Base-by-base conservation (phyloP, 257 asterid species). In the Cordia subcordata region DNA sequence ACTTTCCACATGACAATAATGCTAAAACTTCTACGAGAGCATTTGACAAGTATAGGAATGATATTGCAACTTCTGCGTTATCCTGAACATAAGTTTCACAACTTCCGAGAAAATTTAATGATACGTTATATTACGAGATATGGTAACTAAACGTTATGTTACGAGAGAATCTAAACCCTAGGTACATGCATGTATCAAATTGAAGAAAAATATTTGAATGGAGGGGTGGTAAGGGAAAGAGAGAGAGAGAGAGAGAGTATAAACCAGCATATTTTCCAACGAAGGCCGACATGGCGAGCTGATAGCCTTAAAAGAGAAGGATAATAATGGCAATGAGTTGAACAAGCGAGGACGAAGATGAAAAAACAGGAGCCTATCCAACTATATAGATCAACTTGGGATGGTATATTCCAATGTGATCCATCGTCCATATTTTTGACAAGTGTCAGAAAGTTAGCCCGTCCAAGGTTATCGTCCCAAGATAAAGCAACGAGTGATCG, bases 241-340 rank as follows among this genome's bases (percentile, higher is more conserved):
- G 59, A 8, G 21, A 57, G 73, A 5, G 20, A 19, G 11, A 46
- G 60, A 49, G 14, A 19, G 45, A 53, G 54, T 37, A 56, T 71
- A 55, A 73, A 85, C 96, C 96, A 46, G 95, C 87, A 57, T 84
- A 86, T 62, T 89, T 89, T 35, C 95, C 95, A 10, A 86, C 78
- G 60, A 84, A 86, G 79, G 96, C 94, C 53, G 95, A 89, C 96
- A 89, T 89, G 78, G 70, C 69, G 37, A 42, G 15, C 39, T 37
- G 44, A 8, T 37, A 17, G 49, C 37, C n/a, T n/a, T n/a, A n/a
- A 58, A 5, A 32, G 58, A 19, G 10, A n/a, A 68, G 69, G 76
- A 65, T 71, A 14, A 42, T 53, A 62, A 12, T n/a, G n/a, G n/a
- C n/a, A 60, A 2, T 27, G 33, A 45, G 57, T 21, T 13, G 42